A percentile compares a stretch with the other conserved stretches of the same genome.
These are phyloP conservation scores for Apophysomyces ossiformis DNA, from an alignment of 371 early-diverging fungal species.

Conservation along the genomic window DNA sequence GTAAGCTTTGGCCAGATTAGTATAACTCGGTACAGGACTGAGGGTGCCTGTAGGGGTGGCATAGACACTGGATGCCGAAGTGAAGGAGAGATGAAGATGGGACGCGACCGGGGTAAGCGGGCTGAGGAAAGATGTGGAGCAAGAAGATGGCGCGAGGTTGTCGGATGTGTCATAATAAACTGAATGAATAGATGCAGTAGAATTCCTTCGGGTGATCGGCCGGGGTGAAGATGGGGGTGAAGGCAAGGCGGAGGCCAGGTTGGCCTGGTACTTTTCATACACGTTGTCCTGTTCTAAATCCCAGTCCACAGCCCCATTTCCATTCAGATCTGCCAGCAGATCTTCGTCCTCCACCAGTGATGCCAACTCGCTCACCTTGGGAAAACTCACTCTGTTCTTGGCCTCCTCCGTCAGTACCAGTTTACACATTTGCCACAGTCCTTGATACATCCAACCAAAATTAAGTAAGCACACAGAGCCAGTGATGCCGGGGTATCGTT, in stretches of 20 bases:
- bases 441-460: conserved; percentile 57
- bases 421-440: conserved; percentile 56
- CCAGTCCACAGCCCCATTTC: conserved; percentile 30
- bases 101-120: background rate
- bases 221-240: conserved; percentile 15
- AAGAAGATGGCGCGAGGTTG: conserved; percentile 3
- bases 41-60: conserved; percentile 29
- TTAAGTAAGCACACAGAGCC: conserved; percentile 47
- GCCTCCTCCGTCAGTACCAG: conserved; percentile 47
- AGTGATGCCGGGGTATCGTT: conserved; percentile 43
- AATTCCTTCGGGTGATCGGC: conserved; percentile 34
- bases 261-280: conserved; percentile 19
- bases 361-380: conserved; percentile 30
- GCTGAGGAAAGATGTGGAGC: conserved; percentile 1
- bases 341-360: conserved; percentile 30
- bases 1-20: conserved; percentile 32
- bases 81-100: conserved; percentile 10
- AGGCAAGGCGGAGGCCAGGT: conserved; percentile 1
- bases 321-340: conserved; percentile 35
- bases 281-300: conserved; percentile 19
- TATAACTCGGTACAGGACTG: conserved; percentile 37
- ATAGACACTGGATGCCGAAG: conserved; percentile 27
- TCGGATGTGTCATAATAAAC: conserved; percentile 32
- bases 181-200: conserved; percentile 28
- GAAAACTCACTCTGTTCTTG: conserved; percentile 45